Evolutionary conservation across 768 basidiomycete species (phyloP), one percentile per base, ranked within the genome.

Genomic region (Boletus vinaceobasis): DNA sequence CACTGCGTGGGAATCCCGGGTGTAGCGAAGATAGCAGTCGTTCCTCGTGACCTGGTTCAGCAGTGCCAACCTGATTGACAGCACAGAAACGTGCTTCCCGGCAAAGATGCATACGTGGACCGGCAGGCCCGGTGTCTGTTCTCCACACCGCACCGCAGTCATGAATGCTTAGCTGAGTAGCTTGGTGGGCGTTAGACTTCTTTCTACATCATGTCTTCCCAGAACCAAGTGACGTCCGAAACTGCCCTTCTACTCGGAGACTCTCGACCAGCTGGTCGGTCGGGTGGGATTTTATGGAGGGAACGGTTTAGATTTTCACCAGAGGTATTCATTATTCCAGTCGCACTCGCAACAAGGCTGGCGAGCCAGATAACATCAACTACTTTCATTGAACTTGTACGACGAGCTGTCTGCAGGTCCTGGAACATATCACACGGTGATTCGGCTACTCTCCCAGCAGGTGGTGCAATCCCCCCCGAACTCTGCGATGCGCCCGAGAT

Each of bases 311-410:
- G 7, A 7, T 48, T 61, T 43, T 57, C 66, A 6, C 58, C 61
- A 9, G 52, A 60, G 15, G 60, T 48, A 1, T 60, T 68, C 19
- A 53, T 73, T 23, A 61, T 71, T 19, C 69, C 71, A 0, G 59
- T 72, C 2, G 62, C 63, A 13, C 46, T 72, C 13, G 55, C 56
- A 23, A 60, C 60, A 14, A 59, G 47, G 7, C 45, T 72, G 21
- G 71, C 67, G 6, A 43, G 13, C 4, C 43, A 38, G 10, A 53
- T 72, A n/a, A 52, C 64, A 19, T 17, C 56, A 2, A 69, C 72
- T 1, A 73, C 71, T 7, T 42, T 65, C 17, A 38, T 68, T 13
- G 64, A 61, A 13, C 55, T 72, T 10, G 11, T 68, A 2, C 66
- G 70, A 31, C 60, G 58, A 42, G 46, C 61, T 17, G 50, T 71